Conservation (phyloP, 306 rosid species). For the Adenanthera pavonina region DNA sequence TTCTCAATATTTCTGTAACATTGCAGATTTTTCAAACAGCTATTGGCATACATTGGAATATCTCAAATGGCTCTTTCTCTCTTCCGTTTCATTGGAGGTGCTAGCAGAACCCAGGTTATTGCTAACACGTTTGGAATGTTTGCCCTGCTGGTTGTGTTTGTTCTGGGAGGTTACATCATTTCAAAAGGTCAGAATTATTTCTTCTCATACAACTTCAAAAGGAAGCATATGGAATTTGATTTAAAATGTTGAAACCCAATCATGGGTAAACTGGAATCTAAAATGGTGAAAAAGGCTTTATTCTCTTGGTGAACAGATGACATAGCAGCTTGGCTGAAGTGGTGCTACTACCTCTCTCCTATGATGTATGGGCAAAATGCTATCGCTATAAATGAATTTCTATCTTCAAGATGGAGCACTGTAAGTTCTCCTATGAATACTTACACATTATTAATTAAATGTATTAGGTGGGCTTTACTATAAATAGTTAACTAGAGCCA, state of each 20-base stretch:
- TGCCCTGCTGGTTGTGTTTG: slow-evolving; percentile 50
- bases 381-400: slow-evolving; percentile 72
- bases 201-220: neutral
- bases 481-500: neutral
- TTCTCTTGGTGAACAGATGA: slow-evolving; percentile 48
- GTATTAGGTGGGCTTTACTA: too few species aligned
- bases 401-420: slow-evolving; percentile 64
- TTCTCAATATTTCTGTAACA: neutral
- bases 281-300: neutral
- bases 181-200: slow-evolving; percentile 48
- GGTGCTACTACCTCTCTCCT: slow-evolving; percentile 71
- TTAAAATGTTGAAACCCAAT: neutral
- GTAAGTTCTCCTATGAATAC: slow-evolving; percentile 37
- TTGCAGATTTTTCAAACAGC: slow-evolving; percentile 54
- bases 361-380: slow-evolving; percentile 86
- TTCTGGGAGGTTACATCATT: slow-evolving; percentile 61
- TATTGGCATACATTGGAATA: slow-evolving; percentile 51
- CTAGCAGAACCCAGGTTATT: slow-evolving; percentile 50
- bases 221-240: neutral
- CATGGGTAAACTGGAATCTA: neutral
- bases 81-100: slow-evolving; percentile 58
- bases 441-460: neutral
- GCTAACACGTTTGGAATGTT: slow-evolving; percentile 57
- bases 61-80: slow-evolving; percentile 63
- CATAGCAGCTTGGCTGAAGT: slow-evolving; percentile 58